phyloP scores from a whole-genome alignment of 495 filamentous ascomycete genomes.

The Annulohypoxylon nitens region DNA sequence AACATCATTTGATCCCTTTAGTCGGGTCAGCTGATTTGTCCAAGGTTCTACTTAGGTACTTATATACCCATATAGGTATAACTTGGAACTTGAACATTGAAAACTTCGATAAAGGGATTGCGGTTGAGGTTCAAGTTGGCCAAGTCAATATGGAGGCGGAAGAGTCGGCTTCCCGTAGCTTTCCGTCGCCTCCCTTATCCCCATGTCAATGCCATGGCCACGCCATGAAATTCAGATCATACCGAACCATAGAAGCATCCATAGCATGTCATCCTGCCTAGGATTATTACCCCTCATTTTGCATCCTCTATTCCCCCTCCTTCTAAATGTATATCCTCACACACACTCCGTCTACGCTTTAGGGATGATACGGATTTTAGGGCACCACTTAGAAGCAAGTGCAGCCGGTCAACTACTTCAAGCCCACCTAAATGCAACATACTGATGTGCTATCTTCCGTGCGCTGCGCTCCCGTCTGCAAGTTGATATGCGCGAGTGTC shows the following conservation, averaged over 20 bases:
- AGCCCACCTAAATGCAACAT: constrained; percentile 18
- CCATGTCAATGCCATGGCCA: constrained; percentile 17
- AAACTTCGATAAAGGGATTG: not conserved
- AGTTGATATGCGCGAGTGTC: constrained; percentile 3
- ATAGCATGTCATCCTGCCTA: constrained; percentile 20
- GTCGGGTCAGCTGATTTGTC: not conserved
- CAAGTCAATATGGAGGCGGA: not conserved
- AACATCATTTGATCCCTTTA: too few relatives aligned
- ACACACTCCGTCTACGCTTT: constrained; percentile 4
- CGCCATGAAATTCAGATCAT: constrained; percentile 32
- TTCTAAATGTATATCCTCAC: not conserved
- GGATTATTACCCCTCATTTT: constrained; percentile 34
- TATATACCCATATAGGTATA: not conserved
- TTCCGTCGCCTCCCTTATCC: not conserved
- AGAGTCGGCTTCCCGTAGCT: constrained; percentile 3
- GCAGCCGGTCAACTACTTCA: constrained; percentile 1
- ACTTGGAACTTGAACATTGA: not conserved
- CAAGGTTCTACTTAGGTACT: not conserved
- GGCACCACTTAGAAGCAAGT: constrained; percentile 8
- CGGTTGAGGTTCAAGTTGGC: not conserved
- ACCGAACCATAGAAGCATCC: constrained; percentile 34
- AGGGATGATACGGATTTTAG: constrained; percentile 12
- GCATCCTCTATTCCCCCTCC: not conserved
- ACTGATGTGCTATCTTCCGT: constrained; percentile 16
- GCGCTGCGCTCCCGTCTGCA: constrained; percentile 14